Base-by-base conservation (phyloP, 352 stramenopile species). In the Pythium folliculosum region DNA sequence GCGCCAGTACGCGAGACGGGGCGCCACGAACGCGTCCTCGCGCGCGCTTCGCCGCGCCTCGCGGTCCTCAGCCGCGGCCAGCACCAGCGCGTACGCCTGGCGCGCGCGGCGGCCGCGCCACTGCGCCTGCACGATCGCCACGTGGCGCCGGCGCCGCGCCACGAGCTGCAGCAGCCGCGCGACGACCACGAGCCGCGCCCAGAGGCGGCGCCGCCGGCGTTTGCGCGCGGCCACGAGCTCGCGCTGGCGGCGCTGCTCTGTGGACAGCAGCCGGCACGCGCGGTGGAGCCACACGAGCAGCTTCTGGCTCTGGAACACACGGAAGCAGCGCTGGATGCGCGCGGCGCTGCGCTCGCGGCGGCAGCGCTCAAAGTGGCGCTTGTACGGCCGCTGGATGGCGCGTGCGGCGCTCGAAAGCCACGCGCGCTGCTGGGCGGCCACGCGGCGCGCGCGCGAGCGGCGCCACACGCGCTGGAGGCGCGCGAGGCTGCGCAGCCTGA, bases 311-410 rank as follows among this genome's bases (percentile, higher is more conserved):
- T 70, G 47, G 38, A 77, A 83, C 17, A 80, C 47, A 0, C 78
- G 77, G 27, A 89, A 83, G 32, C 67, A 86, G 16, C 47, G 65
- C 44, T 86, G 77, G 32, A 86, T 81, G 8, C 71, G 76, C 12
- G 50, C 45, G 1, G 72, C 78, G 13, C 77, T 70, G 7, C 51
- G 67, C 3, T 60, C 27, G 5, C 69, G 61, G 1, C 56, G 65
- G 16, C 69, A 56, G 0, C 49, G 56, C 1, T 17, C 30, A 25
- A 75, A 74, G 47, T 63, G 79, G 16, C 40, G n/a, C 49, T 65
- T 72, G 58, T 82, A 86, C 1, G 23, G 32, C 13, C 64, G 76
- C 54, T 88, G 79, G 23, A 90, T 81, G 4, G 64, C 51, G 0
- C 17, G 21, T 0, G 72, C 76, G 44, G 76, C 69, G 5, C 50